These are phyloP conservation scores for Beauveria rudraprayagi DNA, from an alignment of 2,329 filamentous ascomycete genomes.

Conservation along the genomic window DNA sequence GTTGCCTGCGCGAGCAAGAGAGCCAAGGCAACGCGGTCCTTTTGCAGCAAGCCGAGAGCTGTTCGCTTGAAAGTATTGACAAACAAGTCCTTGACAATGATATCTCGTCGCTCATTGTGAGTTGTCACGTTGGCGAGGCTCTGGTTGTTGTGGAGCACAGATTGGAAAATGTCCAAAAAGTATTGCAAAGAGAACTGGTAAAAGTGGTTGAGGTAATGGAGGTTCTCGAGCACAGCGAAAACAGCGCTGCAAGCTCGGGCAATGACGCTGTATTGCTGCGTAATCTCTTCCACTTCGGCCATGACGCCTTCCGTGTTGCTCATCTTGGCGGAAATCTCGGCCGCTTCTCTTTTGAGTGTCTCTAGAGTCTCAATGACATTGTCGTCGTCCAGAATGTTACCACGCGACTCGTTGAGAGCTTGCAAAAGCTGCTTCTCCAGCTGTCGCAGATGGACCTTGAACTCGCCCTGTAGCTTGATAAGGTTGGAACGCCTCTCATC, in stretches of 20 bases:
- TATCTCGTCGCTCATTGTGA: constrained; percentile 71
- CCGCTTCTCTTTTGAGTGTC: constrained; percentile 94
- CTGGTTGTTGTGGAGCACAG: constrained; percentile 75
- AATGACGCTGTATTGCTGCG: constrained; percentile 86
- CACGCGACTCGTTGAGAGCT: constrained; percentile 92
- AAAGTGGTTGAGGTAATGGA: constrained; percentile 98
- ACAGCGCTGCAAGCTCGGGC: constrained; percentile 94
- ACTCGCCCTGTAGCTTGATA: constrained; percentile 97
- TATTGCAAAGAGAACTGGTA: constrained; percentile 99
- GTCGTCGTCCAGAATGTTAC: constrained; percentile 97
- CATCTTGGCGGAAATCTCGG: constrained; percentile 94
- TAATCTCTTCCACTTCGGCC: constrained; percentile 95
- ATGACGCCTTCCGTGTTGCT: constrained; percentile 95
- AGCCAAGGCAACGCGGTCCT: constrained; percentile 86
- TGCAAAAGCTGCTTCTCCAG: constrained; percentile 90
- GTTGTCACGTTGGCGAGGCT: constrained; percentile 62
- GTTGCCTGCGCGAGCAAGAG: constrained; percentile 93
- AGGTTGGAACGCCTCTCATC: constrained; percentile 94
- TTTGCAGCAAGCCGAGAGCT: constrained; percentile 85
- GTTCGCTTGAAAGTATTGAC: constrained; percentile 87
- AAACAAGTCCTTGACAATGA: constrained; percentile 88
- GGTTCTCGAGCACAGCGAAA: constrained; percentile 91
- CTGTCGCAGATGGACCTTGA: constrained; percentile 94
- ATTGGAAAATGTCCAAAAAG: constrained; percentile 95
- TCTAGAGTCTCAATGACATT: constrained; percentile 97